These are phyloP conservation scores for Endotrypanum monterogeii DNA, from an alignment of 208 protist genomes.

Conservation along the genomic window DNA sequence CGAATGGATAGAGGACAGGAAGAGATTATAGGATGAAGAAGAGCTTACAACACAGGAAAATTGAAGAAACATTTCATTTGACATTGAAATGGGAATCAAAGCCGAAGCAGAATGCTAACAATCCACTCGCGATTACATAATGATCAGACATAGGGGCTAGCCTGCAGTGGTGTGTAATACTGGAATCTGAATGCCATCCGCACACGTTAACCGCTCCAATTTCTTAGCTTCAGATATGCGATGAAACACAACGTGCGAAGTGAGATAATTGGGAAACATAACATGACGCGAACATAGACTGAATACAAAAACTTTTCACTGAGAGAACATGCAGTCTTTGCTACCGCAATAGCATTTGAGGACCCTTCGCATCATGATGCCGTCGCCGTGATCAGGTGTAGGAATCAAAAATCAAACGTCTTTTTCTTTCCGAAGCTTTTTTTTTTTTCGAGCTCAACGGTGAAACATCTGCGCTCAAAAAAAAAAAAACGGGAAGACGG, in stretches of 20 bases:
- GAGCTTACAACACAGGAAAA: neutral
- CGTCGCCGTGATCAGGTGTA: neutral
- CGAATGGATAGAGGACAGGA: neutral
- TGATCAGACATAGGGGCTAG: neutral
- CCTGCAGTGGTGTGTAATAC: neutral
- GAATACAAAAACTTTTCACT: neutral
- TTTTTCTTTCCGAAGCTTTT: neutral
- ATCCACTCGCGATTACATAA: neutral
- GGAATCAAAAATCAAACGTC: neutral
- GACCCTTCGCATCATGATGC: neutral
- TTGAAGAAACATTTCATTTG: neutral
- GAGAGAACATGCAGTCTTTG: neutral
- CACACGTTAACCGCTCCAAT: neutral
- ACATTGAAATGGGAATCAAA: neutral
- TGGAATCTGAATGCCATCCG: neutral
- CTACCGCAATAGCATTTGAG: neutral
- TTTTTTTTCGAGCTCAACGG: neutral
- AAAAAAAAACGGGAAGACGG: neutral
- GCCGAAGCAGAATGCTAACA: neutral
- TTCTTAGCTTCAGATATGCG: neutral
- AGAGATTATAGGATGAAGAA: neutral
- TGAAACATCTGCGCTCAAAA: neutral
- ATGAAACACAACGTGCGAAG: slow-evolving; percentile 1
- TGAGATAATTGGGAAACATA: neutral
- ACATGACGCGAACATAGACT: neutral